These are phyloP conservation scores for Sporothrix curviconia DNA, from an alignment of 2,329 filamentous ascomycete genomes.

Conservation along the genomic window DNA sequence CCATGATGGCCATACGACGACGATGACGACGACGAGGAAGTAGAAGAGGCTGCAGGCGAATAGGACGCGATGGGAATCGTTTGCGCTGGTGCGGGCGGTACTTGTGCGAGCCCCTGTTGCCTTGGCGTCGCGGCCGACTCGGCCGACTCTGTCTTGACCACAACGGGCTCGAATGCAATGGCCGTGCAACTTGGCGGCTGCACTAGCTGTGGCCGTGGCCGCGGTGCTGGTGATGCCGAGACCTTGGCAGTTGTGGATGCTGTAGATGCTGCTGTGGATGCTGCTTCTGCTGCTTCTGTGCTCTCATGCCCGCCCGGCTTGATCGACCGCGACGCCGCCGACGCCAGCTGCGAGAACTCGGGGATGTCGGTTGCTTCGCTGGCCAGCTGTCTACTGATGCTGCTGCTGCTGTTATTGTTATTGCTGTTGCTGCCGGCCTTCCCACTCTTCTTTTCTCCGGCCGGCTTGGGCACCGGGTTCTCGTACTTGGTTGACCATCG, in stretches of 20 bases:
- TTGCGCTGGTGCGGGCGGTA: background rate
- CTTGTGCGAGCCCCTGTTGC: background rate
- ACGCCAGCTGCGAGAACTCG: slow-evolving; percentile 13
- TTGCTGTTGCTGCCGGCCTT: background rate
- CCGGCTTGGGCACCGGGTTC: slow-evolving; percentile 5
- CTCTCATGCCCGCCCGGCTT: background rate
- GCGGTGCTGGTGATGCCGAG: too few species aligned
- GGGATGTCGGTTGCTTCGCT: background rate
- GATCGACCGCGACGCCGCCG: slow-evolving; percentile 12
- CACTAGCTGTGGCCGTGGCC: too few species aligned
- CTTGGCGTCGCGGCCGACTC: background rate
- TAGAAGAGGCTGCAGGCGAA: background rate
- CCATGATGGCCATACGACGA: background rate
- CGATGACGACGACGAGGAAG: background rate
- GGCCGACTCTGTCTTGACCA: background rate
- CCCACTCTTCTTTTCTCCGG: background rate
- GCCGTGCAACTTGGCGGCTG: too few species aligned
- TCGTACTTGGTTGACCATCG: slow-evolving; percentile 39
- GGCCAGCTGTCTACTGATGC: background rate
- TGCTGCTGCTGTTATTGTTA: background rate
- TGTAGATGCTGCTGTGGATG: too few species aligned
- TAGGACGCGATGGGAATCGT: background rate
- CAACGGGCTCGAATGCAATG: background rate
- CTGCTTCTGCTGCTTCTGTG: background rate
- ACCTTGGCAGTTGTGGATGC: too few species aligned